Percentiles rank a stretch among this genome's conserved stretches.
These are phyloP conservation scores for Huiozyma naganishii DNA, from an alignment of 805 yeast genomes.

Conservation along the genomic window DNA sequence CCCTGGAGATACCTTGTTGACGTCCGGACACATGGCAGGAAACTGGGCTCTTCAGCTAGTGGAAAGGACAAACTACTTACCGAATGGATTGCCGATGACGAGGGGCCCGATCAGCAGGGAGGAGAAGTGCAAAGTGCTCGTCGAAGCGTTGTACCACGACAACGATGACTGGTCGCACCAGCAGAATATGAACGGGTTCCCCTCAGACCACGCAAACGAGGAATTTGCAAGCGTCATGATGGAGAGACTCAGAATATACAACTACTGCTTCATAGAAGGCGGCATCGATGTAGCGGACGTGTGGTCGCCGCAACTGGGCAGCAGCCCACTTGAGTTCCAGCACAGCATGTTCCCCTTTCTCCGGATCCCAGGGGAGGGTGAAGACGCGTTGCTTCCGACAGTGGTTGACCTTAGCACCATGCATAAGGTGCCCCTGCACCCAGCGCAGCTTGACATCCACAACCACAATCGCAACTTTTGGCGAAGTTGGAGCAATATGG, in stretches of 20 bases:
- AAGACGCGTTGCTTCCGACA: neutral
- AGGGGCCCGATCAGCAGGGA: too few species aligned
- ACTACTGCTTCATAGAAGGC: conserved; percentile 10
- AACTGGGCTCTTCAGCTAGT: too few species aligned
- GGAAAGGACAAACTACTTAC: neutral
- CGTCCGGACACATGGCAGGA: too few species aligned
- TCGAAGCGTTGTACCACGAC: neutral
- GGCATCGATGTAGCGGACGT: neutral
- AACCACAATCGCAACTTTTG: conserved; percentile 3
- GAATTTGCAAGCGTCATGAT: neutral
- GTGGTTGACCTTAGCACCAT: neutral
- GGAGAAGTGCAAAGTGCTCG: neutral
- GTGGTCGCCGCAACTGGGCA: neutral
- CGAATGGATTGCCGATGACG: neutral
- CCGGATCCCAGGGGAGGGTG: neutral
- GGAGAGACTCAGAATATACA: conserved; percentile 16
- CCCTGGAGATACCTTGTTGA: too few species aligned
- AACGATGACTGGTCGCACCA: neutral
- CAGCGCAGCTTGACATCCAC: neutral
- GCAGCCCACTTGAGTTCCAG: conserved; percentile 10
- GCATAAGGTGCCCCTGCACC: neutral
- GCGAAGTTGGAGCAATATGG: conserved; percentile 11
- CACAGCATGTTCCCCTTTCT: conserved; percentile 17
- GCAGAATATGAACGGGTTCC: too few species aligned
- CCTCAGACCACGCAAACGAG: neutral